Evolutionary conservation across 1,139 yeast genomes (phyloP).

Genomic region (Candida tropicalis): DNA sequence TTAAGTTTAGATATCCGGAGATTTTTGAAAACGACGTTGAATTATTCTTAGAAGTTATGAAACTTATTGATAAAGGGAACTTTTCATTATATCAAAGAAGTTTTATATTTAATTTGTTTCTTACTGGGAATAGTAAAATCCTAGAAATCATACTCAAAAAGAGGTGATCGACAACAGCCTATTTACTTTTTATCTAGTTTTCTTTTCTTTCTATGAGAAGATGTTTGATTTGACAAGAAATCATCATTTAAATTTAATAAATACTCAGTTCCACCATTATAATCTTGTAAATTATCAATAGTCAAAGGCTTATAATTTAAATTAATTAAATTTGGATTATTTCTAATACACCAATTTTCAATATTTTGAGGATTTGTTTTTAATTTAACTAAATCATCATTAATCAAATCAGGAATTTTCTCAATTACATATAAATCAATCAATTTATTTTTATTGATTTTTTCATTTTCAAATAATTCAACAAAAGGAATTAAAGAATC

Average conservation of each 20-base stretch:
- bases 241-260: conserved; percentile 15
- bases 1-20: conserved; percentile 56
- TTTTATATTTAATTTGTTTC: conserved; percentile 69
- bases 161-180: conserved; percentile 31
- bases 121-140: conserved; percentile 49
- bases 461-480: conserved; percentile 7
- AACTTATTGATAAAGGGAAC: conserved; percentile 65
- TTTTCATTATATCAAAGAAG: conserved; percentile 66
- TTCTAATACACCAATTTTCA: conserved; percentile 43
- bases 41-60: conserved; percentile 61
- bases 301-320: conserved; percentile 39
- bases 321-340: conserved; percentile 38
- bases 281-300: conserved; percentile 20
- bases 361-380: conserved; percentile 44
- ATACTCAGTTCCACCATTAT: conserved; percentile 16
- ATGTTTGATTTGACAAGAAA: conserved; percentile 8
- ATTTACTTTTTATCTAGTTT: background rate
- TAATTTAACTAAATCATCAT: conserved; percentile 38
- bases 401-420: conserved; percentile 39
- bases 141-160: conserved; percentile 53
- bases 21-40: conserved; percentile 56
- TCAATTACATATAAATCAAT: conserved; percentile 29
- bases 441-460: conserved; percentile 14
- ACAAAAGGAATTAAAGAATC: conserved; percentile 20
- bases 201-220: conserved; percentile 1